Conservation (phyloP, 495 filamentous ascomycete species). For the Aspergillus funiculosus region DNA sequence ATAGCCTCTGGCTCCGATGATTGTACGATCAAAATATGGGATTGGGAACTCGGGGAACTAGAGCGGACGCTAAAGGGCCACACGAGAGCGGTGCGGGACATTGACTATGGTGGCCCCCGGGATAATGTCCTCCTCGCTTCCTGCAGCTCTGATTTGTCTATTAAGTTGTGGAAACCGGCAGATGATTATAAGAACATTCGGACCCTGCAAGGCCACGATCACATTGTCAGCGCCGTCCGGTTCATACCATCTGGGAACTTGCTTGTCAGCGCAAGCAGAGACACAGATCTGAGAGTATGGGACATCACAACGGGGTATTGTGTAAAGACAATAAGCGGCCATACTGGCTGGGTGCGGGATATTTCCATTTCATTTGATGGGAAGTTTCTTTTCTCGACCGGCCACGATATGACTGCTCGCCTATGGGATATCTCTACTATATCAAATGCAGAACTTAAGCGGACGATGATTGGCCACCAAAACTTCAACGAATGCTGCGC, state of each 20-base stretch:
- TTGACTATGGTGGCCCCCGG: constrained; percentile 87
- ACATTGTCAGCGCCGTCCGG: constrained; percentile 78
- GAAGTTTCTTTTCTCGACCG: constrained; percentile 71
- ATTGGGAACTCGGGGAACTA: constrained; percentile 92
- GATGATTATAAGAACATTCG: constrained; percentile 95
- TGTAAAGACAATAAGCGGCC: constrained; percentile 77
- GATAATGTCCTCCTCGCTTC: constrained; percentile 83
- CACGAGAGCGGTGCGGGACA: constrained; percentile 80
- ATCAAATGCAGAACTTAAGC: background rate
- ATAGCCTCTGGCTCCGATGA: constrained; percentile 93
- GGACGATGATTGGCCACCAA: constrained; percentile 79
- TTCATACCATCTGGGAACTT: constrained; percentile 89
- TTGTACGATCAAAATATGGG: constrained; percentile 94
- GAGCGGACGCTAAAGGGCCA: constrained; percentile 91
- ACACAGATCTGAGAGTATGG: constrained; percentile 78
- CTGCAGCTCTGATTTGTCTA: constrained; percentile 84
- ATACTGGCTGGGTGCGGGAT: constrained; percentile 81
- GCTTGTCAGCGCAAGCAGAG: constrained; percentile 72
- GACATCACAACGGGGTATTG: constrained; percentile 86
- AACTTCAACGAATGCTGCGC: constrained; percentile 85
- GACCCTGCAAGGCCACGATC: constrained; percentile 89
- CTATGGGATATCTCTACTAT: constrained; percentile 74
- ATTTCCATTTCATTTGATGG: constrained; percentile 80
- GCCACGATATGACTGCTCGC: constrained; percentile 62
- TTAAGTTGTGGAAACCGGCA: constrained; percentile 93